A percentile compares a stretch with the other conserved stretches of the same genome.
Evolutionary conservation across 176 grass and related monocot species (phyloP).

Genomic region (Pontederia paniculata): DNA sequence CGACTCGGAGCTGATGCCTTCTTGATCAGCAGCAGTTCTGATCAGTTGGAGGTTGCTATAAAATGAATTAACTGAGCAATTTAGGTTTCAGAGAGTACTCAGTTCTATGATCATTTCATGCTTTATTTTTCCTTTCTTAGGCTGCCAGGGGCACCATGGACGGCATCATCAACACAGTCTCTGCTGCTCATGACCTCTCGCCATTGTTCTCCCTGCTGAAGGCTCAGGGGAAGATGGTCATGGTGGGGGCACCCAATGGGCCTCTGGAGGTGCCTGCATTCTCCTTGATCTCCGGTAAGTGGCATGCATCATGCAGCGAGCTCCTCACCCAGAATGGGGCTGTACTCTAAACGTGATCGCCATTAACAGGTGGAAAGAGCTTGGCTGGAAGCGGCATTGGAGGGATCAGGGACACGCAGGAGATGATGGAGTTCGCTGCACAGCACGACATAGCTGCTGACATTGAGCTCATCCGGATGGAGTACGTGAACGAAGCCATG

Average conservation of each 20-base stretch:
- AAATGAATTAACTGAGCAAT: too few species aligned
- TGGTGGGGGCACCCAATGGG: slow-evolving; percentile 2
- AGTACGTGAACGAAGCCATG: slow-evolving; percentile 7
- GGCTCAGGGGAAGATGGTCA: slow-evolving; percentile 8
- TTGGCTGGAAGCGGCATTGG: background rate
- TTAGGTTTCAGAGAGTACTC: background rate
- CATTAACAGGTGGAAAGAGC: background rate
- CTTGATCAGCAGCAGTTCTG: too few species aligned
- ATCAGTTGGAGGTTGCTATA: too few species aligned
- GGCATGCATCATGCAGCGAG: background rate
- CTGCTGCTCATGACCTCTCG: background rate
- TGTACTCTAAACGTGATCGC: background rate
- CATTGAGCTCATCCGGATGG: slow-evolving; percentile 1
- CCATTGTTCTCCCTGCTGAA: slow-evolving; percentile 7
- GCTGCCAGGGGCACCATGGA: slow-evolving; percentile 9
- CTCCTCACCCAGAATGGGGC: background rate
- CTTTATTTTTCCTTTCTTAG: background rate
- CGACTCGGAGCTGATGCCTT: too few species aligned
- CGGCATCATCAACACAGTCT: slow-evolving; percentile 13
- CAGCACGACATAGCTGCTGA: slow-evolving; percentile 3
- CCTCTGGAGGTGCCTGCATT: background rate
- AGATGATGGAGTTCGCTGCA: slow-evolving; percentile 11
- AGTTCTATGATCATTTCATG: background rate
- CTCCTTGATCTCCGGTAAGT: background rate
- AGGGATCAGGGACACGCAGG: slow-evolving; percentile 1